Evolutionary conservation across 345 rosid genomes (phyloP), one percentile per base, ranked within the genome.

Genomic region (Capsella bursapastoris): DNA sequence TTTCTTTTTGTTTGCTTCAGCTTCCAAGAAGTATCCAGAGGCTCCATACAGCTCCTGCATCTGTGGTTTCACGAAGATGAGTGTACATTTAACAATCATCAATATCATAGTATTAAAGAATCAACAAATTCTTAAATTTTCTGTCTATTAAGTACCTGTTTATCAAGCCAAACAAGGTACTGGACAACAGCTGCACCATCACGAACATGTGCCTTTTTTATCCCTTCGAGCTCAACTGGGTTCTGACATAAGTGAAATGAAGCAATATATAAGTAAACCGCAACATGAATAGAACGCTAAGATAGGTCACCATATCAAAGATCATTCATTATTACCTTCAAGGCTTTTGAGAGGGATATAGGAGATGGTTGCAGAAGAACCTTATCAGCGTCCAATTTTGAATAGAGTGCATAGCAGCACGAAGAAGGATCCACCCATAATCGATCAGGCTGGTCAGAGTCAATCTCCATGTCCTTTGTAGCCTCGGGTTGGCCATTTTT

Each of bases 131-230:
- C 11, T 16, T 57, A n/a, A 10, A 9, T 14, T 25, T 2, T 59
- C 3, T 0, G 0, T 14, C 31, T 41, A 37, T 49, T 38, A 28
- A 11, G 34, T 81, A 90, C 98, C 92, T 89, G 93, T 67, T 83
- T 82, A 78, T 93, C 98, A 50, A 93, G 88, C 98, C 98, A 93
- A 60, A 74, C 89, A 75, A 95, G 90, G 87, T 77, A 95, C 72
- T 92, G 97, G 79, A 95, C 99, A 80, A 92, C 92, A 83, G 96
- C 94, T 61, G 97, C 98, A 79, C 99, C 98, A 87, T 96, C 99
- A 31, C 98, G 92, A 66, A 92, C 74, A 64, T 96, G 99, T 25
- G 98, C 90, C 40, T 89, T 90, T 83, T 76, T 89, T 35, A 96
- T 70, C 72, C 99, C 98, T 38, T 90, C 90, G 70, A 92, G 79